These are phyloP conservation scores for Phytophthora melonis DNA, from an alignment of 352 stramenopile genomes.

Conservation along the genomic window DNA sequence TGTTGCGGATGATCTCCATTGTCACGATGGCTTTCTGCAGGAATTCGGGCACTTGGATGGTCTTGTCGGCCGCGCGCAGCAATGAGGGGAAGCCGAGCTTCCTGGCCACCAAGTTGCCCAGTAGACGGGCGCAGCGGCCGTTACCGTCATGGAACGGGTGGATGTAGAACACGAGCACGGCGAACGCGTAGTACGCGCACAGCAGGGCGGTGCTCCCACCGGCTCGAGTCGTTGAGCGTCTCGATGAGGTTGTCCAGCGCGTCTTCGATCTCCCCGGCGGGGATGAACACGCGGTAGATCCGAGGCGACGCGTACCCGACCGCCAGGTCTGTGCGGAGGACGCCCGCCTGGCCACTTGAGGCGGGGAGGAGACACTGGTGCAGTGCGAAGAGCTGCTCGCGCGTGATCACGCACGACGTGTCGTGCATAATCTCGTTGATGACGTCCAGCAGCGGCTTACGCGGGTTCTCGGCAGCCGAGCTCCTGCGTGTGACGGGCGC, in stretches of 20 bases:
- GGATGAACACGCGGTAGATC: constrained; percentile 86
- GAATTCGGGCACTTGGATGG: constrained; percentile 78
- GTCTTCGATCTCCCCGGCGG: constrained; percentile 61
- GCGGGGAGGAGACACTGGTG: constrained; percentile 64
- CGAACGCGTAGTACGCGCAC: constrained; percentile 82
- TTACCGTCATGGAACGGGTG: constrained; percentile 90
- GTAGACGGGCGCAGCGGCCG: constrained; percentile 72
- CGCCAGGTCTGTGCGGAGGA: constrained; percentile 62
- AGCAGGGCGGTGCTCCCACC: constrained; percentile 64
- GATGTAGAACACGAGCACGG: constrained; percentile 85
- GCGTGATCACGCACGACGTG: constrained; percentile 56
- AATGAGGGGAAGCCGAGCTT: constrained; percentile 73
- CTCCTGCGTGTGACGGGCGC: constrained; percentile 16
- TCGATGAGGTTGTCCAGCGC: constrained; percentile 55
- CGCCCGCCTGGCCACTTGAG: constrained; percentile 53
- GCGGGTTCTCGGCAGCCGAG: constrained; percentile 27
- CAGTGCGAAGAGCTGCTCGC: constrained; percentile 66
- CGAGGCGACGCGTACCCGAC: constrained; percentile 81
- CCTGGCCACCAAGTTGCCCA: constrained; percentile 80
- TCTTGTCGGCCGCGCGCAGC: constrained; percentile 81
- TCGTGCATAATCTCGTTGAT: constrained; percentile 79
- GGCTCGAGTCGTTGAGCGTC: constrained; percentile 55
- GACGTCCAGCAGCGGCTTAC: constrained; percentile 57
- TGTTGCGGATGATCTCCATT: constrained; percentile 76
- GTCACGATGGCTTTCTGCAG: constrained; percentile 78